Percentiles rank a stretch among this genome's conserved stretches.
Conservation (phyloP, 2,329 filamentous ascomycete genomes). For the Ascocoryne sarcoides region DNA sequence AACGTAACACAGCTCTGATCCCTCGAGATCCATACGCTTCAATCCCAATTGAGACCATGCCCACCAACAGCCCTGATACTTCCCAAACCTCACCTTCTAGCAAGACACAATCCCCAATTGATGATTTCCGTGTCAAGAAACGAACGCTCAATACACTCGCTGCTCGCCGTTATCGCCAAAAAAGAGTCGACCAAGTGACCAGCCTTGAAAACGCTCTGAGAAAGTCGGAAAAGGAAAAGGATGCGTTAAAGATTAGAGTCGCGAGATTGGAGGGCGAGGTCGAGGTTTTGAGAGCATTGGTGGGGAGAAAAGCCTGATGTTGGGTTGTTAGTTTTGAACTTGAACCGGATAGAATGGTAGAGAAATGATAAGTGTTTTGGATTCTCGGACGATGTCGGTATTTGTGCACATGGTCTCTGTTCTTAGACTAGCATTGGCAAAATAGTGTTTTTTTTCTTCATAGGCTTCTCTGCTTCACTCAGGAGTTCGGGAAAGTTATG, state of each 20-base stretch:
- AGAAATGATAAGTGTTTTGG: too few species aligned
- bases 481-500: too few species aligned
- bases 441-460: constrained; percentile 5
- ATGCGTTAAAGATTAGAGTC: constrained; percentile 53
- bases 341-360: too few species aligned
- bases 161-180: constrained; percentile 63
- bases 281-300: constrained; percentile 47
- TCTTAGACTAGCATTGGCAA: constrained; percentile 21
- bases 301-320: constrained; percentile 8
- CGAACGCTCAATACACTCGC: constrained; percentile 62
- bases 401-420: constrained; percentile 4
- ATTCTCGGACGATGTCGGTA: constrained; percentile 19
- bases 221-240: constrained; percentile 50
- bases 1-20: too few species aligned
- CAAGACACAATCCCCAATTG: not conserved
- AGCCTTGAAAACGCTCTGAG: constrained; percentile 52
- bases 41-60: too few species aligned
- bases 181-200: constrained; percentile 56
- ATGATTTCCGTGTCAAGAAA: constrained; percentile 33
- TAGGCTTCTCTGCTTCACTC: not conserved
- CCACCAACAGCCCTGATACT: not conserved
- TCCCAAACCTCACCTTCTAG: constrained; percentile 2
- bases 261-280: constrained; percentile 58
- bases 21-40: too few species aligned
- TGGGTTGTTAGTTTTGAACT: not conserved